Evolutionary conservation across 257 asterid genomes (phyloP), one percentile per base, ranked within the genome.

Genomic region (Fraxinus americana): DNA sequence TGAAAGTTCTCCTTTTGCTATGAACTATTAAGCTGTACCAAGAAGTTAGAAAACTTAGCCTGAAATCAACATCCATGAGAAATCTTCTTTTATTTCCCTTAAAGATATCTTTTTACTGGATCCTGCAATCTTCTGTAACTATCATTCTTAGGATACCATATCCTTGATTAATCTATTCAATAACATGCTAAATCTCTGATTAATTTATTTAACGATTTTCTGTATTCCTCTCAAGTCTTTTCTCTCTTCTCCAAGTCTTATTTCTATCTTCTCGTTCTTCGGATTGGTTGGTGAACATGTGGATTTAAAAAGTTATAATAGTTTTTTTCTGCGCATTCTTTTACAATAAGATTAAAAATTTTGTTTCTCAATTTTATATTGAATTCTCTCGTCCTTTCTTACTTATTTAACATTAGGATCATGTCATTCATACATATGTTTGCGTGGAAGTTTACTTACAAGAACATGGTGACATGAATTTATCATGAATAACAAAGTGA

Each of bases 111-210:
- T 75, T 67, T 27, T 3, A 25, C 30, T 54, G 32, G 29, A 13
- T 73, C 29, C 77, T 73, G 71, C 78, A 54, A 52, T 35, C n/a
- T 75, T 75, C 16, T 9, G 25, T 59, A 38, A 12, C 66, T 48
- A 74, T 57, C 5, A 57, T 57, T 8, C 66, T 1, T n/a, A n/a
- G 29, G 66, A 57, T 57, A 5, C 66, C 29, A 3, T 57, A n/a
- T n/a, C 66, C 19, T 4, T 57, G 29, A 17, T n/a, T 57, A 57
- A n/a, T 54, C 25, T 54, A 54, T 19, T 54, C 23, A n/a, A 19
- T 5, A 4, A n/a, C 29, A 2, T 73, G 34, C 27, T 25, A 52
- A 57, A 27, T 29, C 30, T 7, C 29, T 25, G 39, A 4, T 38
- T 61, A 16, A 38, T 27, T 29, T 3, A 75, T 65, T 27, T 36